These are phyloP conservation scores for Pythium angustatum DNA, from an alignment of 352 stramenopile species.

Conservation along the genomic window DNA sequence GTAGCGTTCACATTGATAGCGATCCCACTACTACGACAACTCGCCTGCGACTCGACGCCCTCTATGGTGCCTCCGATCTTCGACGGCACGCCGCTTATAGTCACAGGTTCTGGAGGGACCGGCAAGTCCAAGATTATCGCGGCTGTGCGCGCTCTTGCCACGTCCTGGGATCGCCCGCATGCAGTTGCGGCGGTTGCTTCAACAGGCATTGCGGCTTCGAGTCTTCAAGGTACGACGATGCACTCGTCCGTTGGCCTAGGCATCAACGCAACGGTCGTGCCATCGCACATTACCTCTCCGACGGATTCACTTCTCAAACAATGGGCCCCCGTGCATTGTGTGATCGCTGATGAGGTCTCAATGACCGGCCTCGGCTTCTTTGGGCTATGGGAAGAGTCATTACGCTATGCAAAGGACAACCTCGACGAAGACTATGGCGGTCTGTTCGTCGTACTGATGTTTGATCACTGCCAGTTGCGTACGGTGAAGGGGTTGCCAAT, in stretches of 20 bases:
- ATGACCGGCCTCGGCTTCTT: conserved; percentile 32
- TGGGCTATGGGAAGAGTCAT: conserved; percentile 32
- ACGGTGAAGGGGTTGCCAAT: conserved; percentile 2
- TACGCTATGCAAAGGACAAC: conserved; percentile 23
- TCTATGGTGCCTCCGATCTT: background rate
- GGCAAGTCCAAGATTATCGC: conserved; percentile 31
- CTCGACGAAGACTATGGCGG: conserved; percentile 7
- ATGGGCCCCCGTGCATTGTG: conserved; percentile 25
- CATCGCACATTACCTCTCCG: conserved; percentile 7
- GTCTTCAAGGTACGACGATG: conserved; percentile 26
- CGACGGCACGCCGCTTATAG: conserved; percentile 13
- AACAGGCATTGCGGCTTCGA: conserved; percentile 26
- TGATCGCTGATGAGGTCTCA: conserved; percentile 31
- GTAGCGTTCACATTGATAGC: conserved; percentile 14
- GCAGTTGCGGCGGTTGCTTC: conserved; percentile 15
- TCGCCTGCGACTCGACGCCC: background rate
- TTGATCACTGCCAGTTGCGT: conserved; percentile 6
- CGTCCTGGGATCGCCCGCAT: conserved; percentile 1
- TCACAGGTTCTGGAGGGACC: conserved; percentile 28
- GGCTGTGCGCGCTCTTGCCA: conserved; percentile 6
- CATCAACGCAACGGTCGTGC: conserved; percentile 6
- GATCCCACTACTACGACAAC: background rate
- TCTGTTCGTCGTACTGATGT: conserved; percentile 10
- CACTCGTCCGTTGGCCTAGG: conserved; percentile 24
- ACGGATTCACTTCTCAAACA: conserved; percentile 6